Percentiles rank a stretch among this genome's conserved stretches.
Conservation (phyloP, 768 basidiomycete genomes). For the Mycena indigotica region DNA sequence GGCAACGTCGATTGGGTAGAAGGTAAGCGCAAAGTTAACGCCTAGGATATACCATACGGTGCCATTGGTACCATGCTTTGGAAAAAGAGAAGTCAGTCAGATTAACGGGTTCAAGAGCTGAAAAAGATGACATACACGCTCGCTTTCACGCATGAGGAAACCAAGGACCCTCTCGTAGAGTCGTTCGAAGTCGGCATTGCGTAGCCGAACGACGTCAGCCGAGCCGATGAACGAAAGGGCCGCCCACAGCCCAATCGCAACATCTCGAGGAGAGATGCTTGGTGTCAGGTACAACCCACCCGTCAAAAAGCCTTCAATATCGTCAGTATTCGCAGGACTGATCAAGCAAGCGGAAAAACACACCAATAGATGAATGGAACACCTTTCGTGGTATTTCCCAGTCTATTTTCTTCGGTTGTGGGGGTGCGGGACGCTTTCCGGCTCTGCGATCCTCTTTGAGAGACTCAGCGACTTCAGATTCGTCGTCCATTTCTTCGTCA, state of each 20-base stretch:
- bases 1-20: conserved; percentile 85
- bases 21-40: conserved; percentile 70
- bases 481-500: conserved; percentile 39
- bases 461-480: conserved; percentile 30
- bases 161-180: conserved; percentile 74
- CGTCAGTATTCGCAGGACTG: conserved; percentile 36
- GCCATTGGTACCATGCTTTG: conserved; percentile 74
- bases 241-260: conserved; percentile 64
- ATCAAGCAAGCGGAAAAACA: conserved; percentile 45
- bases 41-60: conserved; percentile 92
- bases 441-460: conserved; percentile 28
- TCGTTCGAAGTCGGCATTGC: conserved; percentile 62
- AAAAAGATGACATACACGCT: conserved; percentile 54
- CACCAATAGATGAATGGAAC: conserved; percentile 88
- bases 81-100: neutral
- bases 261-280: conserved; percentile 44
- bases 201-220: conserved; percentile 76
- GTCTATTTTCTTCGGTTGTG: conserved; percentile 52
- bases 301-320: conserved; percentile 60
- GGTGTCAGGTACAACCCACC: conserved; percentile 57
- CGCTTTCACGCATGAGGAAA: conserved; percentile 87
- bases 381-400: conserved; percentile 92
- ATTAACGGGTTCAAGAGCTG: no score
- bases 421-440: conserved; percentile 15
- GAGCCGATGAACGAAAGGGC: conserved; percentile 69